Conservation (phyloP, 108 stramenopile species). For the Cyclotella baltica region DNA sequence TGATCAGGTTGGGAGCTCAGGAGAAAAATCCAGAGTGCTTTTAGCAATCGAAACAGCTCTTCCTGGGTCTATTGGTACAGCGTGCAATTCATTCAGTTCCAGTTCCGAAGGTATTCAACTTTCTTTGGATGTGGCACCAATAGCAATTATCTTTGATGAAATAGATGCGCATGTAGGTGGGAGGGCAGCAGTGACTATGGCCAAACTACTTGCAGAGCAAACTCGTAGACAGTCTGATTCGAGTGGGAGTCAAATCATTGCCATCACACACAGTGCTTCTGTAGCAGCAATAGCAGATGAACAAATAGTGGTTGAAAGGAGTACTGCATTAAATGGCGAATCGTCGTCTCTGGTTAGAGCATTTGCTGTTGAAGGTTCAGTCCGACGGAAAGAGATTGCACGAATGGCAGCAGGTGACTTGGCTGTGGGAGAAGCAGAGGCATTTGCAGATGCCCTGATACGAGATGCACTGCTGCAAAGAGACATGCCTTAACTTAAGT, state of each 20-base stretch:
- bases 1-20: slow-evolving; percentile 75
- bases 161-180: slow-evolving; percentile 91
- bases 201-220: slow-evolving; percentile 77
- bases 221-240: slow-evolving; percentile 30
- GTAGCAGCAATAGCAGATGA: slow-evolving; percentile 78
- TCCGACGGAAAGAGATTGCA: slow-evolving; percentile 74
- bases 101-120: slow-evolving; percentile 8
- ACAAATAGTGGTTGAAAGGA: slow-evolving; percentile 76
- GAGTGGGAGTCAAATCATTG: slow-evolving; percentile 66
- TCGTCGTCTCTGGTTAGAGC: slow-evolving; percentile 40
- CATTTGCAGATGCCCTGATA: slow-evolving; percentile 83
- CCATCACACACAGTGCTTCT: slow-evolving; percentile 85
- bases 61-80: slow-evolving; percentile 76
- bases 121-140: slow-evolving; percentile 40
- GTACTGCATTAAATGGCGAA: not conserved
- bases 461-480: slow-evolving; percentile 60
- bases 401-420: slow-evolving; percentile 86
- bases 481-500: slow-evolving; percentile 1
- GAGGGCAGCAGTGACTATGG: slow-evolving; percentile 79
- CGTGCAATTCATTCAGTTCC: slow-evolving; percentile 38
- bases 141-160: slow-evolving; percentile 85
- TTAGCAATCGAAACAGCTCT: slow-evolving; percentile 81
- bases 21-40: slow-evolving; percentile 82
- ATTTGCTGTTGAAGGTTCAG: slow-evolving; percentile 51
- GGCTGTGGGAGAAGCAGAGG: slow-evolving; percentile 70